Evolutionary conservation across 257 asterid species (phyloP).

Genomic region (Lantana camara): DNA sequence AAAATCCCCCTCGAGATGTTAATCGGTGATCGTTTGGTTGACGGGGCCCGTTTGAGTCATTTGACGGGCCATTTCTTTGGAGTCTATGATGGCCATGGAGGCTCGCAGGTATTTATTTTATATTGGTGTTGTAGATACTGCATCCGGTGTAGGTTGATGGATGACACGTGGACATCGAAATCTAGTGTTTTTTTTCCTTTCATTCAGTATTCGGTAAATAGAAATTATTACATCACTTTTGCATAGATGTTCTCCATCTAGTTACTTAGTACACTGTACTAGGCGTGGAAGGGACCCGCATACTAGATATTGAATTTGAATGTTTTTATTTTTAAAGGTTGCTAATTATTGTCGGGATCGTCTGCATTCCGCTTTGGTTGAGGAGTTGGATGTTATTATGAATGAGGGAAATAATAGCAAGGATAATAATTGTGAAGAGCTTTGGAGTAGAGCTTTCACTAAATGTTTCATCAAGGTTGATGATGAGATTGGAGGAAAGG

Average conservation of each 20-base stretch:
- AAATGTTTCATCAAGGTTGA: constrained; percentile 84
- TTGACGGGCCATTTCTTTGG: constrained; percentile 89
- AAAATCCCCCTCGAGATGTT: constrained; percentile 70
- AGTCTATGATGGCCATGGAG: constrained; percentile 98
- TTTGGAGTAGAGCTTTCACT: constrained; percentile 69
- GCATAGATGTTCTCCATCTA: too few relatives aligned
- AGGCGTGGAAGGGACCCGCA: background rate
- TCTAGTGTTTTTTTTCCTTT: too few relatives aligned
- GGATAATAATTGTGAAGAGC: constrained; percentile 49
- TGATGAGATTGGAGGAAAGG: constrained; percentile 70
- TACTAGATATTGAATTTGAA: background rate
- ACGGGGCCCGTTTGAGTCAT: constrained; percentile 68
- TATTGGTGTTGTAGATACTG: too few relatives aligned
- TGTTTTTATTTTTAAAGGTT: constrained; percentile 51
- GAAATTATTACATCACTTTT: too few relatives aligned
- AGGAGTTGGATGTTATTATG: constrained; percentile 61
- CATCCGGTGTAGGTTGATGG: too few relatives aligned
- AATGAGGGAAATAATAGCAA: constrained; percentile 29
- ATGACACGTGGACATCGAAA: too few relatives aligned
- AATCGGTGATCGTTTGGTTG: constrained; percentile 51
- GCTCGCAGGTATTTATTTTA: constrained; percentile 65
- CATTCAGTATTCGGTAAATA: too few relatives aligned
- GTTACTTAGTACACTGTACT: too few relatives aligned
- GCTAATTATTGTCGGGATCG: constrained; percentile 88
- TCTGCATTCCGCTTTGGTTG: constrained; percentile 63